Base-by-base conservation (phyloP, 768 basidiomycete genomes). In the Filobasidium wieringae region DNA sequence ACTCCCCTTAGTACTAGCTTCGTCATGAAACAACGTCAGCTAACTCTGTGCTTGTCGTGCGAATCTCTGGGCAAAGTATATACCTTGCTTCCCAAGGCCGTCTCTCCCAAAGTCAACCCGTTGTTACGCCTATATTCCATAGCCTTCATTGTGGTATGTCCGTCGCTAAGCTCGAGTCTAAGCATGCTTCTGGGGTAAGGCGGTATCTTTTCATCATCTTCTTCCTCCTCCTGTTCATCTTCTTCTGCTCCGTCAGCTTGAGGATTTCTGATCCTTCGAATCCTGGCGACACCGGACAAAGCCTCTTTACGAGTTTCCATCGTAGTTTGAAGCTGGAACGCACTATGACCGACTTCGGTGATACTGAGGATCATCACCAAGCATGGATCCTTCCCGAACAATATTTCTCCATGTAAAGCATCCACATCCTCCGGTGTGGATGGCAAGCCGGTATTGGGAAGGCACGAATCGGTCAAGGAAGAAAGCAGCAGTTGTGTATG, bases 341-440 rank as follows among this genome's bases (percentile, higher is more conserved):
- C 92, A 63, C 89, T 89, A 41, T 80, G 76, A 0, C 84, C 87
- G 22, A 95, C 84, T 56, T 96, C 92, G 17, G 82, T 87, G n/a
- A 93, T 80, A 14, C 80, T 78, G 17, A 77, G 73, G 27, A 95
- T 79, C 49, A 95, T 85, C 9, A 91, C 84, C 34, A 88, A 80
- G 31, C 49, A 52, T 1, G 50, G 11, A 19, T 50, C 51, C 26
- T 57, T 57, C n/a, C 47, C 30, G 14, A 49, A 62, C 26, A 73
- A 56, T 0, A 65, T 61, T 0, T 64, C 64, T 2, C 40, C 37
- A 24, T 60, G 66, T 53, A 70, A 66, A 27, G 65, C 63, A 8
- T 52, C 34, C 1, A 34, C 49, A 1, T 64, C 33, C 58, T 67
- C 68, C 5, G 59, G 29, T 8, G 64, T 56, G 11, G 22, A 52